Evolutionary conservation across 805 yeast species (phyloP), one percentile per base, ranked within the genome.

Genomic region (Alloascoidea hylecoeti): DNA sequence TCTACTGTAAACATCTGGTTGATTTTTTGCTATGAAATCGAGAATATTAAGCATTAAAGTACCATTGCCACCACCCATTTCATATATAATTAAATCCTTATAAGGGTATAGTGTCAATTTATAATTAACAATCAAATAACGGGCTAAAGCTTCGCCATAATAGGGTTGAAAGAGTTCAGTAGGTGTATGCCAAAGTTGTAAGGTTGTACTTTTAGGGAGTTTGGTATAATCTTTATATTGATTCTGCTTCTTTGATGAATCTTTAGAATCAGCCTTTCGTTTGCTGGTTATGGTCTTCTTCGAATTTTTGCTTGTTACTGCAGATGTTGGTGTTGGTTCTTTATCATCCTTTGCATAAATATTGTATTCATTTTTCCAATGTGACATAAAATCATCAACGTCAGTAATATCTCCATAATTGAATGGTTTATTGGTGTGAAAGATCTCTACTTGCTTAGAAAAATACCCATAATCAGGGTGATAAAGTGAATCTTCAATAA

Each of bases 1-100:
- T 30, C 73, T 63, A 9, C 59, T 55, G 52, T 82, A 84, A n/a
- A 83, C 74, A 30, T 79, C 86, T 0, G 94, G 88, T 44, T 78
- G 77, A 15, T 67, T 60, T 17, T 57, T 58, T 43, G 70, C 62
- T 42, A 84, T 66, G 51, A 66, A 83, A 49, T 77, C 75, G 44
- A 84, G 55, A 6, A 84, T 70, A 49, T 83, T 78, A 39, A 66
- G 53, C 95, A 85, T 84, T 42, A 84, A 56, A 0, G 94, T 83
- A 33, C 94, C 94, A 49, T 84, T 84, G 46, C 95, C 95, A 15
- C 86, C 94, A 42, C 94, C 95, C 66, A 82, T 72, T 56, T 85
- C 95, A 56, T 83, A 85, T 17, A 84, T 80, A 4, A 73, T 66
- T 35, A 89, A 60, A 50, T 82, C 86, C 33, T 68, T 64, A 49